A percentile compares a stretch with the other conserved stretches of the same genome.
phyloP scores from a whole-genome alignment of 2,329 filamentous ascomycete species.

The Penicillium freii region DNA sequence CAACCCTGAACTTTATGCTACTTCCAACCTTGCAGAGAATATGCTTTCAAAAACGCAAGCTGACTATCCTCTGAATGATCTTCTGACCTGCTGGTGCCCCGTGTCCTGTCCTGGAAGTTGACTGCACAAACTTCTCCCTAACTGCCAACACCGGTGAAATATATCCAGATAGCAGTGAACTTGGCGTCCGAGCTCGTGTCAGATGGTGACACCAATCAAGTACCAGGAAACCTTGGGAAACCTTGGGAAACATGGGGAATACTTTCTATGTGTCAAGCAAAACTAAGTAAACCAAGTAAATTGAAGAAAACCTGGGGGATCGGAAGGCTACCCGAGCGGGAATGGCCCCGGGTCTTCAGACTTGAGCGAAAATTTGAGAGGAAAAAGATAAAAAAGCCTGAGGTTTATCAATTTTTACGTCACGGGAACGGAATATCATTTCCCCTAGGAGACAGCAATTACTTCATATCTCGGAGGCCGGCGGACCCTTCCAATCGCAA shows the following conservation, averaged over 20 bases:
- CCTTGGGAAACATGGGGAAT: not conserved
- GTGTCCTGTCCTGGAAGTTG: not conserved
- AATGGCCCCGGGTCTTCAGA: not conserved
- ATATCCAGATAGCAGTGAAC: not conserved
- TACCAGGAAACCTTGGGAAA: not conserved
- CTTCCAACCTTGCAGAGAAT: slow-evolving; percentile 1
- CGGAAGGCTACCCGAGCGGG: not conserved
- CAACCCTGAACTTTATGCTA: not conserved
- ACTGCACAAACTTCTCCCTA: not conserved
- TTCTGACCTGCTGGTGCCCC: not conserved
- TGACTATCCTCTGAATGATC: not conserved
- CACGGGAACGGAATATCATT: slow-evolving; percentile 15
- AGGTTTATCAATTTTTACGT: not conserved
- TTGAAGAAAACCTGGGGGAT: not conserved
- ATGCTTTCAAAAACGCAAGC: not conserved
- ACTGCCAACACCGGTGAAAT: not conserved
- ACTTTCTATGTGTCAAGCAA: not conserved
- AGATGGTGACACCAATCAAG: not conserved
- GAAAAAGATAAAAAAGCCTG: not conserved
- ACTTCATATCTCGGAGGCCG: slow-evolving; percentile 20
- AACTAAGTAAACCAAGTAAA: not conserved
- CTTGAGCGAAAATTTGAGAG: too few species aligned
- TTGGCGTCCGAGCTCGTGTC: not conserved
- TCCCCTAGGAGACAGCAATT: slow-evolving; percentile 12
- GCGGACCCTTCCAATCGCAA: slow-evolving; percentile 24